These are phyloP conservation scores for Chalciporus chontae DNA, from an alignment of 768 basidiomycete genomes.

Conservation along the genomic window DNA sequence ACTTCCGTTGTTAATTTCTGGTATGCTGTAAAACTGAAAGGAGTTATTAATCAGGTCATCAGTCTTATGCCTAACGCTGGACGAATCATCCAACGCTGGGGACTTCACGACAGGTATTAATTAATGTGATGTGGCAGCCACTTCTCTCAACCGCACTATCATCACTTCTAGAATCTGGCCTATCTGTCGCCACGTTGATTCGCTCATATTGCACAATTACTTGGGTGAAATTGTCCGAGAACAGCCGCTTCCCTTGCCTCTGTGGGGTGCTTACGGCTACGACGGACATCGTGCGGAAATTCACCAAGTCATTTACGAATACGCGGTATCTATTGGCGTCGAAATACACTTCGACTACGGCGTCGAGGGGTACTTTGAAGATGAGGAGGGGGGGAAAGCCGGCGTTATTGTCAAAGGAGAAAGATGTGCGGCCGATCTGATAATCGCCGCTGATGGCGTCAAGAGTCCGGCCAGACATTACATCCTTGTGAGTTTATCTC, in stretches of 20 bases:
- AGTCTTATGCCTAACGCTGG: constrained; percentile 22
- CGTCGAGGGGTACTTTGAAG: constrained; percentile 19
- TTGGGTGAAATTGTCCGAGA: constrained; percentile 17
- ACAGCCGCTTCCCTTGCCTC: constrained; percentile 13
- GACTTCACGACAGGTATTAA: constrained; percentile 16
- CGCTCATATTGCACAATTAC: constrained; percentile 18
- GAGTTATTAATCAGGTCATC: constrained; percentile 11
- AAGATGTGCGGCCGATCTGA: constrained; percentile 17
- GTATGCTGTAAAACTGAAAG: constrained; percentile 1
- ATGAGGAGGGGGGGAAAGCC: constrained; percentile 5
- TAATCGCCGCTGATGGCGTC: constrained; percentile 27
- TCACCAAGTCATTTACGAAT: constrained; percentile 14
- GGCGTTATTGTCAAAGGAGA: constrained; percentile 16
- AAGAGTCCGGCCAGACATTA: constrained; percentile 14
- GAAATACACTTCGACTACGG: constrained; percentile 17
- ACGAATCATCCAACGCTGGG: constrained; percentile 21
- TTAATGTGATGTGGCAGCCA: constrained; percentile 13
- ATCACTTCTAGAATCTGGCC: constrained; percentile 20
- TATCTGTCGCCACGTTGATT: constrained; percentile 15
- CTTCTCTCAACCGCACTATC: constrained; percentile 11
- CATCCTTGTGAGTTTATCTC: constrained; percentile 16
- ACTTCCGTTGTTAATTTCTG: background rate
- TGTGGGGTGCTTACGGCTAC: constrained; percentile 19
- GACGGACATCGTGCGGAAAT: constrained; percentile 29
- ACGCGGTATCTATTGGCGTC: constrained; percentile 18